Evolutionary conservation across 2,329 filamentous ascomycete genomes (phyloP), one percentile per base, ranked within the genome.

Genomic region (Colletotrichum falcatum): DNA sequence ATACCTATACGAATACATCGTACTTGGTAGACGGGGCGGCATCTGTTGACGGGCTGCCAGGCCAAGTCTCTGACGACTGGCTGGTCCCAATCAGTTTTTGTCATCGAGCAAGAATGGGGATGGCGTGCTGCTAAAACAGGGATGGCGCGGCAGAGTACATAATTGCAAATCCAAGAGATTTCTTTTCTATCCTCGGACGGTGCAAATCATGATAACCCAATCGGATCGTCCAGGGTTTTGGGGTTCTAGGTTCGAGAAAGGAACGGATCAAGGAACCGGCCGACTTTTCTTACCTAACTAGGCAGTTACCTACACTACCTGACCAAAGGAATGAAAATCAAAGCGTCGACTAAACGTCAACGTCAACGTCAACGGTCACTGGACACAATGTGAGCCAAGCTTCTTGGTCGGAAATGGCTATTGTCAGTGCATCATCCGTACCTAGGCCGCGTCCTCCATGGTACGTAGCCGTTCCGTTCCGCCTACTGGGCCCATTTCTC

Each of bases 261-360:
- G 20, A 37, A 37, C 30, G 54, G 35, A 20, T 30, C n/a, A 26
- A 56, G n/a, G n/a, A n/a, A 37, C n/a, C 33, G 33, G 33, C 53
- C 33, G 33, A 56, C 30, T 12, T 46, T 46, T 46, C 44, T 46
- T 46, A 23, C n/a, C 9, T 46, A 46, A 8, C 9, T 46, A 46
- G 44, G 20, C 12, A 46, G 12, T 23, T 51, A 26, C 46, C 23
- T 26, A 49, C 46, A 26, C n/a, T 7, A 16, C 6, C 11, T 46
- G 44, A 49, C 58, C 30, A 49, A 37, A 37, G 58, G 30, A 20
- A 39, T 3, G n/a, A 20, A 51, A 44, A 37, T 26, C 44, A 61
- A 61, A 61, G 59, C 59, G 59, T 49, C 59, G 44, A 48, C 58
- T 23, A 60, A 59, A 59, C 56, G 39, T 59, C 58, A 48, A 60